Base-by-base conservation (phyloP, 768 basidiomycete genomes). In the Sporobolomyces phaffii region DNA sequence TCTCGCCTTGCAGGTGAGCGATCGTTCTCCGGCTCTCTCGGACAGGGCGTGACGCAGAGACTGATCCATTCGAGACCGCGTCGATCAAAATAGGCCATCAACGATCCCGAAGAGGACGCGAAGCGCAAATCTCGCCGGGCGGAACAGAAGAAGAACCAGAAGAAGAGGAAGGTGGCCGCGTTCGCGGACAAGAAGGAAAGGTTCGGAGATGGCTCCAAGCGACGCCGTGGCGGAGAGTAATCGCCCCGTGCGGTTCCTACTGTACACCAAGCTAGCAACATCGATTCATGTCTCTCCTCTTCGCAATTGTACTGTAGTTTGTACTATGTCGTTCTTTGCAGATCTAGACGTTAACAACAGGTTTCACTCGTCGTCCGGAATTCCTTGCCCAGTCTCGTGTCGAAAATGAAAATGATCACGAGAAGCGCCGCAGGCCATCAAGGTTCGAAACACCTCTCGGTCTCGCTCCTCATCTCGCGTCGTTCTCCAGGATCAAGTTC, bases 401-500 rank as follows among this genome's bases (percentile, higher is more conserved):
- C 22, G 10, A 41, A 20, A 41, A 41, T 20, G 40, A 10, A 10
- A 41, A 41, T 20, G 20, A 20, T 41, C 40, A 41, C 10, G 40
- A 41, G n/a, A n/a, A 44, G 15, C 8, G 17, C 6, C 28, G 22
- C 29, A 44, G n/a, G 20, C 36, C 69, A n/a, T 51, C 50, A 51
- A 22, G 22, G 18, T 10, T 34, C 9, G 29, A 71, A 71, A 40
- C 67, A 68, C 36, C 64, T n/a, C 24, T 40, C 63, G 34, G 73
- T 77, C 79, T 70, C 77, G 62, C 34, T 74, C 76, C 11, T 58
- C 78, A 60, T 79, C 77, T 33, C 84, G 82, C 3, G 84, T 84
- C 11, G 80, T 82, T 52, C 84, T 84, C 45, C 84, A 83, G 63
- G 83, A 81, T 45, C 77, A 80, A 48, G 73, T 75, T 26, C 77